Evolutionary conservation across 2,329 filamentous ascomycete species (phyloP).

Genomic region (Pezicula radicicola): DNA sequence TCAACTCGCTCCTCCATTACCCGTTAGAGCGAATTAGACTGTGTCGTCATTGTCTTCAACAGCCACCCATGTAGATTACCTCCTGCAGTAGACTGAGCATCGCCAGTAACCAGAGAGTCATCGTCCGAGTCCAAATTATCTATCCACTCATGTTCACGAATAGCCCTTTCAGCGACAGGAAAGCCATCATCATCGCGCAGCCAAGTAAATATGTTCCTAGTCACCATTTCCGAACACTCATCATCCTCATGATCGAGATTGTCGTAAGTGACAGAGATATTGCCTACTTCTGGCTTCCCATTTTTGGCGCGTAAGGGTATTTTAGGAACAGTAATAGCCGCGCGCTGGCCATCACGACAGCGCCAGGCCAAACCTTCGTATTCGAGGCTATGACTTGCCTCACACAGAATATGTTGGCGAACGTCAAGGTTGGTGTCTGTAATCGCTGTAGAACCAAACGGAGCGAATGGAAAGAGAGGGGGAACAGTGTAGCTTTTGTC

Average conservation of each 20-base stretch:
- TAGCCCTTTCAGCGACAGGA: constrained; percentile 24
- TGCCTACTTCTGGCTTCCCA: constrained; percentile 6
- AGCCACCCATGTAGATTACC: constrained; percentile 18
- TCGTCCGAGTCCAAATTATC: constrained; percentile 25
- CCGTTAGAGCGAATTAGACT: constrained; percentile 14
- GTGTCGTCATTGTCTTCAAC: constrained; percentile 11
- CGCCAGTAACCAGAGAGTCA: constrained; percentile 15
- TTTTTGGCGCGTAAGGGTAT: constrained; percentile 10
- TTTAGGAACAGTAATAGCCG: constrained; percentile 2
- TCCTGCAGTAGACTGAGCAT: constrained; percentile 11
- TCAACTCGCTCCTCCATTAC: constrained; percentile 5
- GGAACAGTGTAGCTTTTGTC: constrained; percentile 11
- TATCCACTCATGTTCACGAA: constrained; percentile 28
- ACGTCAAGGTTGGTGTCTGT: constrained; percentile 15
- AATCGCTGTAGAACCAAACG: constrained; percentile 16
- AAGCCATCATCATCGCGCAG: constrained; percentile 26
- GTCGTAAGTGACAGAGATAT: constrained; percentile 13
- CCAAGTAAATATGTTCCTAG: constrained; percentile 27
- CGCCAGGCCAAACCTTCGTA: constrained; percentile 14
- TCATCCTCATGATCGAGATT: constrained; percentile 17
- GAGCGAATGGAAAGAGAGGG: constrained; percentile 18
- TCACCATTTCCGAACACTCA: constrained; percentile 22
- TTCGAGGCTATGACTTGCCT: constrained; percentile 13
- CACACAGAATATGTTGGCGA: constrained; percentile 16
- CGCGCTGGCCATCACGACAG: constrained; percentile 8